Percentiles rank a stretch among this genome's conserved stretches.
phyloP scores from a whole-genome alignment of 2,329 filamentous ascomycete species.

The Paraphaeosphaeria sporulosa region DNA sequence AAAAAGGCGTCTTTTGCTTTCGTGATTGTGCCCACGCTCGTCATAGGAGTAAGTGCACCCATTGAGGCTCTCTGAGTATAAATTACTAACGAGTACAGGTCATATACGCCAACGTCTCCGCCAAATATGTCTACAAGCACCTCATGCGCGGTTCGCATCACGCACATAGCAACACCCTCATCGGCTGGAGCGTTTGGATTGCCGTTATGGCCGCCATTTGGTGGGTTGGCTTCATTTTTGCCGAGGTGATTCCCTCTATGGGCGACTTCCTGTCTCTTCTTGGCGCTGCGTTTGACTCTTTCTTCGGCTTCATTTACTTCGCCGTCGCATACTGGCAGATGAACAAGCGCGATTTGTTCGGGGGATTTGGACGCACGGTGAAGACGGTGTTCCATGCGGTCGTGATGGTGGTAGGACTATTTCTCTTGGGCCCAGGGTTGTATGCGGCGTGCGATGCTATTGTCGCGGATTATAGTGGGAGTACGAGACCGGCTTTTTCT shows the following conservation, averaged over 20 bases:
- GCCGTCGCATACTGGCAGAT: slow-evolving; percentile 81
- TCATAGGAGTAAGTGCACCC: slow-evolving; percentile 68
- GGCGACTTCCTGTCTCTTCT: slow-evolving; percentile 75
- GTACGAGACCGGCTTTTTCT: slow-evolving; percentile 57
- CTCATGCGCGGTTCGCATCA: slow-evolving; percentile 83
- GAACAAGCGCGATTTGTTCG: slow-evolving; percentile 67
- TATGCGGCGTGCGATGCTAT: slow-evolving; percentile 63
- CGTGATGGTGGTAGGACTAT: slow-evolving; percentile 56
- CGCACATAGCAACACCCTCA: slow-evolving; percentile 78
- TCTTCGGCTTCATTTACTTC: slow-evolving; percentile 97
- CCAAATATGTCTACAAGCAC: slow-evolving; percentile 91
- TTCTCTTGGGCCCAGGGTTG: slow-evolving; percentile 60
- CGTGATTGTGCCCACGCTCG: slow-evolving; percentile 94
- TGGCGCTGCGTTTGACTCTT: slow-evolving; percentile 90
- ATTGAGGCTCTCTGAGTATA: too few species aligned
- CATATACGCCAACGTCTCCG: slow-evolving; percentile 87
- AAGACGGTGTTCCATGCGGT: slow-evolving; percentile 57
- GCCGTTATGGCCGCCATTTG: slow-evolving; percentile 77
- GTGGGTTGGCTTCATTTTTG: slow-evolving; percentile 86
- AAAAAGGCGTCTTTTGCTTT: slow-evolving; percentile 93
- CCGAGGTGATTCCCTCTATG: slow-evolving; percentile 94
- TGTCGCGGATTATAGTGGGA: slow-evolving; percentile 58
- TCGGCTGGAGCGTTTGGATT: slow-evolving; percentile 82
- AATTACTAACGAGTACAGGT: slow-evolving; percentile 43
- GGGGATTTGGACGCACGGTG: slow-evolving; percentile 42